Conservation (phyloP, 352 stramenopile genomes). For the Globisporangium paroecandrum region DNA sequence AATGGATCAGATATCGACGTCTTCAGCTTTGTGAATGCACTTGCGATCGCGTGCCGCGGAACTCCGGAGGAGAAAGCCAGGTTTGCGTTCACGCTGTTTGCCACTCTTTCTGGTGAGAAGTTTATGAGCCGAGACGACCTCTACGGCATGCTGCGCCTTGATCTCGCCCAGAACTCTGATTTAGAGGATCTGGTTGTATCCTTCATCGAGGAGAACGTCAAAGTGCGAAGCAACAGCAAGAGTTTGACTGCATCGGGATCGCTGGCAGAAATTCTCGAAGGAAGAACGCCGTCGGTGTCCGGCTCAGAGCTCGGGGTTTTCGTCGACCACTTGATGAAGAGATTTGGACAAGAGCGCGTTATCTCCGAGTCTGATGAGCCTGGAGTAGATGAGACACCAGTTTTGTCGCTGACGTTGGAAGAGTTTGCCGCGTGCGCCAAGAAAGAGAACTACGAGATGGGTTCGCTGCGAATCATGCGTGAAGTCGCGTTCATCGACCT, state of each 20-base stretch:
- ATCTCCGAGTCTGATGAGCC: conserved; percentile 23
- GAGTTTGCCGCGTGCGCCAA: conserved; percentile 67
- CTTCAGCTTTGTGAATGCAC: conserved; percentile 83
- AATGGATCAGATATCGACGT: conserved; percentile 82
- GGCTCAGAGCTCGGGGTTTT: conserved; percentile 77
- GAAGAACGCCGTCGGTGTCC: conserved; percentile 65
- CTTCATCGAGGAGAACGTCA: conserved; percentile 63
- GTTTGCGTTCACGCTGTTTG: conserved; percentile 82
- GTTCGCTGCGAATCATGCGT: conserved; percentile 75
- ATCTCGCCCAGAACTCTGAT: conserved; percentile 73
- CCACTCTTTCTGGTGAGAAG: conserved; percentile 35
- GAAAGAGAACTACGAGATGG: conserved; percentile 77
- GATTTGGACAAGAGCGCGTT: conserved; percentile 36
- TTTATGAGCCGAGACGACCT: conserved; percentile 80
- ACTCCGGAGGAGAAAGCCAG: conserved; percentile 65
- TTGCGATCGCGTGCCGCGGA: conserved; percentile 74
- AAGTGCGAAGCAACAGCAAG: conserved; percentile 39
- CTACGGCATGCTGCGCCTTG: conserved; percentile 79
- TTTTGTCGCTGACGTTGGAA: conserved; percentile 50
- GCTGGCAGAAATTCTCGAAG: conserved; percentile 49
- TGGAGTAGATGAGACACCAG: conserved; percentile 25
- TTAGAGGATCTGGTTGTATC: conserved; percentile 61
- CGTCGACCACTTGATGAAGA: conserved; percentile 72
- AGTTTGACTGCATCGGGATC: conserved; percentile 42
- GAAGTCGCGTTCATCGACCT: conserved; percentile 84